Evolutionary conservation across 2,329 filamentous ascomycete genomes (phyloP), one percentile per base, ranked within the genome.

Genomic region (Fusarium luffae): DNA sequence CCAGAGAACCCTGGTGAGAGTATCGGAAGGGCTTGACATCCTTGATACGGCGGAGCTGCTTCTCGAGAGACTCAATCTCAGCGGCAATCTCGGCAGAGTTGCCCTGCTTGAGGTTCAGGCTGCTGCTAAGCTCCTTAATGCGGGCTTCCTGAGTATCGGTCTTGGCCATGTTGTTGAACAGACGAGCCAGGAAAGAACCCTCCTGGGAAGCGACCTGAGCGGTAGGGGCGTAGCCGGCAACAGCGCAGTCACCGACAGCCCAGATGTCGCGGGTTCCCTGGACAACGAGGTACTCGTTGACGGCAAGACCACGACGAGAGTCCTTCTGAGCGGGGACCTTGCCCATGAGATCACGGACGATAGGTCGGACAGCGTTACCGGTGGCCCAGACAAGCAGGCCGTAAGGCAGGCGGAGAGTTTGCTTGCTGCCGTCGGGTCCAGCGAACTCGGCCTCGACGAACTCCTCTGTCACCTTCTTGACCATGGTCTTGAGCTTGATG

Each of bases 141-240:
- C 94, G 88, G 37, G 81, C 74, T 85, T 98, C 94, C 69, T 98
- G 89, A 52, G 86, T 84, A 77, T 97, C 91, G 4, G 93, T 97
- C 88, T 94, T 97, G 79, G 94, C 96, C 93, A 98, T 97, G 82
- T 96, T 97, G 87, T 99, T 99, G 87, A 99, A 98, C 66, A 99
- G 89, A 69, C 93, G 90, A 42, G 94, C 96, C 40, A 99, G 88
- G 89, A 98, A 99, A 77, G 89, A 90, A 78, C 96, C 96, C 83
- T 99, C 96, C 84, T 99, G 96, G 12, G 92, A 89, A 60, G 96
- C 96, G 48, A 99, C 96, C 85, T 99, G 96, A 30, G 96, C 96
- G 11, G 96, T 99, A 37, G 96, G 96, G 30, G 96, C 96, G 79
- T 99, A 99, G 80, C 97, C 97, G 74, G 96, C 96, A 51, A 98